Evolutionary conservation across 371 early-diverging fungal species (phyloP), one percentile per base, ranked within the genome.

Genomic region (Zychaea mexicana): DNA sequence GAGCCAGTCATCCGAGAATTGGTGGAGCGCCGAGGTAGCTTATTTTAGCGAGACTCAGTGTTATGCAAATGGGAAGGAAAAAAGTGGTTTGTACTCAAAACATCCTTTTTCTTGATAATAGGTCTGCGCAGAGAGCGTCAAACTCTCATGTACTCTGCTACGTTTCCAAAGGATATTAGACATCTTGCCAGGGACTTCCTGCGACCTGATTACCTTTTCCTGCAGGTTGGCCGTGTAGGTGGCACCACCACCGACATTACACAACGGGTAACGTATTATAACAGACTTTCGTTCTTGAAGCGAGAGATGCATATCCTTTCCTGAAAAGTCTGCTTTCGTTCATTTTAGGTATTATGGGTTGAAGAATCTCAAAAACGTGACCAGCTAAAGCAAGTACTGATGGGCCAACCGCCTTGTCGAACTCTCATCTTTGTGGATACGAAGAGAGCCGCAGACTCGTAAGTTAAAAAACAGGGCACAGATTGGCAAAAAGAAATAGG

Each of bases 121-220:
- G 62, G 61, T 26, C 58, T 69, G 57, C 87, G 92, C 31, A 88
- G 88, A 22, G 89, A 95, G 56, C 84, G 95, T 36, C 98, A 97
- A 74, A 96, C 96, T 12, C 83, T 98, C 19, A 95, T 99, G 95
- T 98, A 95, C 89, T 90, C 90, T 62, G 99, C 99, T 0, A 99
- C 99, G 0, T 96, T 96, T 92, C 98, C 98, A 12, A 90, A 84
- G 71, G 89, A 91, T 59, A 95, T 99, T 6, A 87, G 91, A 61
- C 67, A 72, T 36, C 79, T 99, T n/a, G 97, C 98, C 5, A 79
- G 87, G n/a, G 93, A 92, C 66, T 98, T 92, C 70, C 81, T 94
- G 76, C 83, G 78, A 15, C 92, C 95, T 54, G 57, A 70, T 30
- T 67, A 69, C 22, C 57, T 72, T 2, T 67, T 71, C 31, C 49